Percentiles rank a stretch among this genome's conserved stretches.
phyloP scores from a whole-genome alignment of 352 stramenopile species.

The Phytophthora agathidicida region DNA sequence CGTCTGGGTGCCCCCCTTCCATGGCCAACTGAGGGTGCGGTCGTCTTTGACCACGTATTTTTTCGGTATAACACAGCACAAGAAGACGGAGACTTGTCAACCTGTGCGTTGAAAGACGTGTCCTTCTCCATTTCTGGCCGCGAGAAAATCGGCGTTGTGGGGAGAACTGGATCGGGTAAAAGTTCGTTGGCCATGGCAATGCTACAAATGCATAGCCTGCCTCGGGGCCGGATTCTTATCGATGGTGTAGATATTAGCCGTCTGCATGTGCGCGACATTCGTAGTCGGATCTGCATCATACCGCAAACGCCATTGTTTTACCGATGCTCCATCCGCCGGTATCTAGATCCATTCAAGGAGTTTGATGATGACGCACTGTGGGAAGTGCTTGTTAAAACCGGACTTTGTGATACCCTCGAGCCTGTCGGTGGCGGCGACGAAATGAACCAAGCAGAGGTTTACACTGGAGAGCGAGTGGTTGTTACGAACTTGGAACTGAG shows the following conservation, averaged over 20 bases:
- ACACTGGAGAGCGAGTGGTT: constrained; percentile 41
- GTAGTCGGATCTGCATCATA: constrained; percentile 66
- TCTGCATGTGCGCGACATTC: constrained; percentile 46
- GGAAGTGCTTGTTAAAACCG: constrained; percentile 47
- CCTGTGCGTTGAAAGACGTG: constrained; percentile 52
- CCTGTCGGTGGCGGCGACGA: constrained; percentile 66
- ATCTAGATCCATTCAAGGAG: constrained; percentile 92
- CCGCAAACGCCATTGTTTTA: constrained; percentile 94
- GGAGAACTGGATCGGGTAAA: constrained; percentile 65
- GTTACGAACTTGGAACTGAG: constrained; percentile 33
- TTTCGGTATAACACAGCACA: constrained; percentile 70
- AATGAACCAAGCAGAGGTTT: constrained; percentile 23
- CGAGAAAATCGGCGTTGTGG: constrained; percentile 62
- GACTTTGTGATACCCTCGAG: constrained; percentile 63
- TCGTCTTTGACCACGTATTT: constrained; percentile 85
- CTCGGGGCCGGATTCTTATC: constrained; percentile 81
- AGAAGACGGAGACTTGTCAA: constrained; percentile 41
- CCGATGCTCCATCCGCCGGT: constrained; percentile 87
- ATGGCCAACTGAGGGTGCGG: constrained; percentile 74
- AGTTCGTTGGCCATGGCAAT: constrained; percentile 63
- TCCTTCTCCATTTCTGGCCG: constrained; percentile 50
- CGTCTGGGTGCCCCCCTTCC: constrained; percentile 11
- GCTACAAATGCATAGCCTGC: constrained; percentile 50
- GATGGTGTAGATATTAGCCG: constrained; percentile 85
- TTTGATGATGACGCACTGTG: constrained; percentile 70